phyloP scores from a whole-genome alignment of 495 filamentous ascomycete species.

The Podospora sp. region DNA sequence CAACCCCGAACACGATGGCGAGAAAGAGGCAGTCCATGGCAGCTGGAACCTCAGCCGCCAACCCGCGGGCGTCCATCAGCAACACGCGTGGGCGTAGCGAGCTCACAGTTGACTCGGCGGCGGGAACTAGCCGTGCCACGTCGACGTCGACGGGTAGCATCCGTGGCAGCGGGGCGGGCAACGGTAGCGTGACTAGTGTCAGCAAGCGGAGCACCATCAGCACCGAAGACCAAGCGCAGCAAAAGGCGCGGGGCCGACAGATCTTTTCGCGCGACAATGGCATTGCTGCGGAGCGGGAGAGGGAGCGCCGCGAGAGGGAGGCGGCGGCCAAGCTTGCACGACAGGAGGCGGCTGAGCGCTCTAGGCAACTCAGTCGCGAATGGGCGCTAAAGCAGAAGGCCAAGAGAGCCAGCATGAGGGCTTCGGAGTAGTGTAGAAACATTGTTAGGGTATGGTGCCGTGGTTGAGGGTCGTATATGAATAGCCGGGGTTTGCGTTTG shows the following conservation, averaged over 20 bases:
- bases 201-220: conserved; percentile 50
- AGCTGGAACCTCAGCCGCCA: not conserved
- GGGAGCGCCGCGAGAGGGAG: conserved; percentile 58
- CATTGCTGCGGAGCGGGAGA: conserved; percentile 52
- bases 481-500: conserved; percentile 9
- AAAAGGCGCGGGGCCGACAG: conserved; percentile 59
- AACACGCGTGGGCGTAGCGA: conserved; percentile 24
- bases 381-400: conserved; percentile 70
- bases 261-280: conserved; percentile 60
- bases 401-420: conserved; percentile 30
- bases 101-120: conserved; percentile 13
- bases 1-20: conserved; percentile 17
- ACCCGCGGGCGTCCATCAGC: conserved; percentile 10
- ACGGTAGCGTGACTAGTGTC: conserved; percentile 16
- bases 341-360: conserved; percentile 66
- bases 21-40: conserved; percentile 28
- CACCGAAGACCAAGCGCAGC: conserved; percentile 52
- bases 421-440: not conserved
- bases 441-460: not conserved
- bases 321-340: conserved; percentile 59
- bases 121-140: conserved; percentile 35
- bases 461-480: not conserved
- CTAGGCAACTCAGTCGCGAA: conserved; percentile 61
- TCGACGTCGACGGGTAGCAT: conserved; percentile 45
- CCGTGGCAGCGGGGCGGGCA: conserved; percentile 23